Evolutionary conservation across 805 yeast genomes (phyloP), one percentile per base, ranked within the genome.

Genomic region (Kazachstania viticola): DNA sequence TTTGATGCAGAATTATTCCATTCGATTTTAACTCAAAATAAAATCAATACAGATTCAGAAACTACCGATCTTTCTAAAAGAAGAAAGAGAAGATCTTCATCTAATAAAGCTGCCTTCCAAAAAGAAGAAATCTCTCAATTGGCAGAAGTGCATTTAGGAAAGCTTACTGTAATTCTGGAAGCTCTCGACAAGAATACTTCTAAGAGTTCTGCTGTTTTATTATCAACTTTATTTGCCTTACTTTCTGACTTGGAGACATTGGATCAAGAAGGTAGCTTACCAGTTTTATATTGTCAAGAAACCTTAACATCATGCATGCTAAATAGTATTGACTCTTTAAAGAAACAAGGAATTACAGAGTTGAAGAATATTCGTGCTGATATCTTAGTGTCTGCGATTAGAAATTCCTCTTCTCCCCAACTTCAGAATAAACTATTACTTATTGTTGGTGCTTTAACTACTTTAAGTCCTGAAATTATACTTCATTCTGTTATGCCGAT

Each of bases 401-500:
- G 98, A 51, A 72, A 85, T 2, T 78, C 95, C 1, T 70, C 75
- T 27, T 82, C 94, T 18, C 97, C 96, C 2, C 97, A 88, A 56
- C 93, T 87, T 17, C 98, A 91, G 60, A 91, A 91, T 60, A 72
- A 85, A 43, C 60, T 88, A 31, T 62, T 91, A 37, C 62, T 88
- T 36, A 88, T 91, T 17, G 75, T 91, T 43, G 80, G 96, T 3
- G 79, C 84, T 30, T 62, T 91, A 43, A 97, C 97, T 1, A 65
- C 84, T 1, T 60, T 91, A 34, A 81, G 88, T 9, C 95, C 97
- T 7, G 96, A 88, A 49, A 73, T 80, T 19, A 85, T 91, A 18
- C 63, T 91, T 33, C 97, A 91, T 59, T 81, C 95, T 2, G 95
- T 91, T 7, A 91, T 91, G 98, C 98, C 98, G n/a, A 88, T 91